Base-by-base conservation (phyloP, 2,329 filamentous ascomycete species). In the Trichoderma atrobrunneum region DNA sequence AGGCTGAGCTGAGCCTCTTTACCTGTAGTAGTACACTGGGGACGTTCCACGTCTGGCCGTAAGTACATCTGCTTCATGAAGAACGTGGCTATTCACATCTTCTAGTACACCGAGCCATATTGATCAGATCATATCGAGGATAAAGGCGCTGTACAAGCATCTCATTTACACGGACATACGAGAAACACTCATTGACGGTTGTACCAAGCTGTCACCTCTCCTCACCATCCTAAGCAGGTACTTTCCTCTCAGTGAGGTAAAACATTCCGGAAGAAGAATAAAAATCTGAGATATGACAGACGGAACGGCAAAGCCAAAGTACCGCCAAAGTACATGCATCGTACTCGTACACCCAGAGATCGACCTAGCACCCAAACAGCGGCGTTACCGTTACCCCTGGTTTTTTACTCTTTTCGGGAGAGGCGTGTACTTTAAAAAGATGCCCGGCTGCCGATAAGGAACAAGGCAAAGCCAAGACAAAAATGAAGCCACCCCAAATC, bases 231-330 rank as follows among this genome's bases (percentile, higher is more conserved):
- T 2, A 7, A n/a, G 24, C 18, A 24, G 30, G n/a, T 24, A 36
- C n/a, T 16, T 54, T 54, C 30, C 8, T 26, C 14, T 26, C n/a
- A 21, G 21, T 10, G 6, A 56, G 43, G 43, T 56, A 65, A 56
- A 21, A 26, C 21, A 24, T 54, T 26, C 30, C 21, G 3, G 11
- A 61, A 34, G 5, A 43, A 21, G 28, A 43, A 16, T 1, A 39
- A 34, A 34, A 69, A 68, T 65, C 36, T 68, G 65, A 68, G 36
- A 60, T 48, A 60, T 68, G 65, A 68, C n/a, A 24, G 18, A 24
- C 32, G 34, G 11, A 60, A 21, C 26, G n/a, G 21, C 12, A 18
- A 2, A 59, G 28, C 4, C 24, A 34, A 60, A 48, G 54, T 68
- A 60, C 54, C 54, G 11, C 32, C 11, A 11, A 32, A 60, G 65